Evolutionary conservation across 371 early-diverging fungal genomes (phyloP), one percentile per base, ranked within the genome.

Genomic region (Cladochytrium tenue): DNA sequence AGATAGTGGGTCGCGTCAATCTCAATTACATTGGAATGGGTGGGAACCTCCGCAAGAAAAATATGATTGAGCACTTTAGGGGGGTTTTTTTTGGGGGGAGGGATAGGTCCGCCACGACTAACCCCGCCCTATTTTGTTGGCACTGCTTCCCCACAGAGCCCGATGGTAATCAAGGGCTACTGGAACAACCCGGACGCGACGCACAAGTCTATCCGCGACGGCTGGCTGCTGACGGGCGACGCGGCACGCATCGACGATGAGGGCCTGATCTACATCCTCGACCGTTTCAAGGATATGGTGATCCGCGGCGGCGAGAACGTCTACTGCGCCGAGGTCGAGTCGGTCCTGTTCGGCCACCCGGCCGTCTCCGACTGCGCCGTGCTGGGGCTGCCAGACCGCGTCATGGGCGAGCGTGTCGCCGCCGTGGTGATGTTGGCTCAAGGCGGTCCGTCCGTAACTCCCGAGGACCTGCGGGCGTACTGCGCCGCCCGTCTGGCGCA

Each of bases 281-380:
- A 69, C 35, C 66, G 72, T 2, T 53, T 60, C 10, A 72, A 72
- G 51, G 69, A 72, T 43, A 72, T 72, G 67, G 23, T 66, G 17
- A 70, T 71, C 35, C 63, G 72, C n/a, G 72, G 72, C 31, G 72
- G 72, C 27, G 72, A 71, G 57, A 71, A 71, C 58, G 55, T 67
- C 17, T 67, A 62, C 64, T 71, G 71, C 60, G 63, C 56, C 20
- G 71, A 71, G 36, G 66, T 71, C 30, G 71, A 71, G 55, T 34
- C 32, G 13, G 31, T 43, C 31, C 17, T 72, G 13, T 64, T 23
- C 28, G 5, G 52, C 17, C 68, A 72, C 56, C 62, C 60, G n/a
- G 36, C 51, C 7, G 63, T 68, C 57, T 5, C 53, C 26, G 68
- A 67, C n/a, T 59, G 56, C 52, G 61, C 68, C 56, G 68, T 67